Evolutionary conservation across 441 rosid genomes (phyloP).

Genomic region (Geranium incanum): DNA sequence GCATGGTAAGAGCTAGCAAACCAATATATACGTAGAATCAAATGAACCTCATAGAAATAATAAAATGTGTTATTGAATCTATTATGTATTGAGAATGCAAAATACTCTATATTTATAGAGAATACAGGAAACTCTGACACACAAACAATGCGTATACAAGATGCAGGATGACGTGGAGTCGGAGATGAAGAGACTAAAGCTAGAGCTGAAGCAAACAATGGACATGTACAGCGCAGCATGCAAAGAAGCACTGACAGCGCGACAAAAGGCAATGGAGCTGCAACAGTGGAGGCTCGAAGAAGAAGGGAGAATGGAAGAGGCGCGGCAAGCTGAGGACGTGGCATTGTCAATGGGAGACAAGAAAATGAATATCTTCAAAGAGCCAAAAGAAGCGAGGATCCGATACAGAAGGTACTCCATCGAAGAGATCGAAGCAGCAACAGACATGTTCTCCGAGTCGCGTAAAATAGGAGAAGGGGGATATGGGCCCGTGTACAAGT

Average conservation of each 20-base stretch:
- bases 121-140: no score
- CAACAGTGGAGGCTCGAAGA: constrained; percentile 36
- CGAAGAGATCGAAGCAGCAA: constrained; percentile 6
- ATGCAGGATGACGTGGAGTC: constrained; percentile 69
- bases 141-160: constrained; percentile 9
- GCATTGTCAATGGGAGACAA: not conserved
- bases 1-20: constrained; percentile 37
- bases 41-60: no score
- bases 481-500: constrained; percentile 5
- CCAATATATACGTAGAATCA: no score
- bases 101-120: no score
- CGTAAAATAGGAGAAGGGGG: constrained; percentile 8
- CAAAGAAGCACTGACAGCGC: constrained; percentile 74
- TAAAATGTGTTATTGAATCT: no score
- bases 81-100: no score
- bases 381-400: not conserved
- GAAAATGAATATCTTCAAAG: not conserved
- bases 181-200: constrained; percentile 78
- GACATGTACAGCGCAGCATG: constrained; percentile 81
- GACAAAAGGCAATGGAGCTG: constrained; percentile 62
- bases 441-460: not conserved
- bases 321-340: not conserved
- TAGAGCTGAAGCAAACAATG: constrained; percentile 87
- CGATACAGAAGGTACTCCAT: constrained; percentile 7
- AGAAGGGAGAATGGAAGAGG: not conserved